A percentile compares a stretch with the other conserved stretches of the same genome.
Evolutionary conservation across 352 stramenopile species (phyloP).

Genomic region (Pythium chondricola): DNA sequence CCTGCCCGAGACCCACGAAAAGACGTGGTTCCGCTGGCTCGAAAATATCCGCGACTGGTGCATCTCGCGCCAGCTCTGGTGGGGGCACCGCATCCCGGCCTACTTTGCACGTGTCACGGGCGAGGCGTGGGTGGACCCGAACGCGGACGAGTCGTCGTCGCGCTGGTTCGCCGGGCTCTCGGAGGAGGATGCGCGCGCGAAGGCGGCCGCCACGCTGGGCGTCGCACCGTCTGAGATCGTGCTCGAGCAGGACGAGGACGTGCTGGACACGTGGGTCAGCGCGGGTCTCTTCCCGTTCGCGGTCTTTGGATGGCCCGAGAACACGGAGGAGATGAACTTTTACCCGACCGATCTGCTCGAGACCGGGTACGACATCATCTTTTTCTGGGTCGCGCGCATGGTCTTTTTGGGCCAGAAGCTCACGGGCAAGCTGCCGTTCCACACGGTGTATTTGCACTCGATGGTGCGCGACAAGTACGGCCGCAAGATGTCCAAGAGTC

Average conservation of each 20-base stretch:
- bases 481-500: constrained; percentile 99
- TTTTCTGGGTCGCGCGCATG: constrained; percentile 99
- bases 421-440: constrained; percentile 95
- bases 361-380: constrained; percentile 99
- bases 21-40: constrained; percentile 97
- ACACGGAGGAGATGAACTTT: constrained; percentile 80
- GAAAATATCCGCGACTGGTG: constrained; percentile 99
- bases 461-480: constrained; percentile 97
- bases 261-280: constrained; percentile 99
- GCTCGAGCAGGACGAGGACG: constrained; percentile 97
- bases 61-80: constrained; percentile 99
- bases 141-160: constrained; percentile 43
- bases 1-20: constrained; percentile 86
- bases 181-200: constrained; percentile 85
- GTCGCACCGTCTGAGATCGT: constrained; percentile 55
- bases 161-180: constrained; percentile 77
- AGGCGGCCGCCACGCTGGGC: constrained; percentile 72
- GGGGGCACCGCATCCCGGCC: constrained; percentile 98
- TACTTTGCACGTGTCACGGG: constrained; percentile 93
- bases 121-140: constrained; percentile 66
- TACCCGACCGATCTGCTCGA: constrained; percentile 97
- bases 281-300: constrained; percentile 94
- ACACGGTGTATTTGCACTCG: constrained; percentile 96
- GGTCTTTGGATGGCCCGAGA: constrained; percentile 78
- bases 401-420: constrained; percentile 95